Evolutionary conservation across 345 rosid genomes (phyloP), one percentile per base, ranked within the genome.

Genomic region (Nasturtium officinale): DNA sequence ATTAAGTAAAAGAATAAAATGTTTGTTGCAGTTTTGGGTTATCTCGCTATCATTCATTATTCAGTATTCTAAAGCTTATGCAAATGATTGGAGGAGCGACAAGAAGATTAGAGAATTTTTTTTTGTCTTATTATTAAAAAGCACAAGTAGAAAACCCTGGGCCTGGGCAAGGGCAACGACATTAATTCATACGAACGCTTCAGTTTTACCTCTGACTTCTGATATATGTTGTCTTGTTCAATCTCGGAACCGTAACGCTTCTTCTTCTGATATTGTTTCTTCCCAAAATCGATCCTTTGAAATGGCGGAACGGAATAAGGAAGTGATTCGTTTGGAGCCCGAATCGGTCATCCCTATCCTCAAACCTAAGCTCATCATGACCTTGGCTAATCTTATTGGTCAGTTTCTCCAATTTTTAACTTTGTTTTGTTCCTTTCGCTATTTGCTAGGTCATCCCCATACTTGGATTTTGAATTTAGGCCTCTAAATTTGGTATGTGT

Each of bases 311-410:
- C 48, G n/a, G 79, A 83, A 85, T 51, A 85, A 80, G 69, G 98
- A 94, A 28, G 80, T 88, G 42, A 91, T 94, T 69, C 86, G 90
- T 2, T 76, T 94, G 79, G 97, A 94, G 67, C 88, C 87, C 58
- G 98, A 94, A 80, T 94, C 97, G 5, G 97, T 94, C 12, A 88
- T 94, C 16, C 98, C 97, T 26, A 73, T 89, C 75, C 96, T 91
- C 69, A 91, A 91, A 71, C 98, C 97, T 9, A 91, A 82, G 84
- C 90, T 94, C 78, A 78, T 94, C 84, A 94, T 91, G 95, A 82
- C 92, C 73, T 78, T 94, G 84, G 96, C 98, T 72, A 87, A 85
- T 67, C 98, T 94, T 86, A 94, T 94, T 40, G 92, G 98, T 88
- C 69, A 58, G 71, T 53, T 72, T 55, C 65, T 26, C n/a, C 58